Evolutionary conservation across 2,329 filamentous ascomycete genomes (phyloP).

Genomic region (Pseudocercospora crystallina): DNA sequence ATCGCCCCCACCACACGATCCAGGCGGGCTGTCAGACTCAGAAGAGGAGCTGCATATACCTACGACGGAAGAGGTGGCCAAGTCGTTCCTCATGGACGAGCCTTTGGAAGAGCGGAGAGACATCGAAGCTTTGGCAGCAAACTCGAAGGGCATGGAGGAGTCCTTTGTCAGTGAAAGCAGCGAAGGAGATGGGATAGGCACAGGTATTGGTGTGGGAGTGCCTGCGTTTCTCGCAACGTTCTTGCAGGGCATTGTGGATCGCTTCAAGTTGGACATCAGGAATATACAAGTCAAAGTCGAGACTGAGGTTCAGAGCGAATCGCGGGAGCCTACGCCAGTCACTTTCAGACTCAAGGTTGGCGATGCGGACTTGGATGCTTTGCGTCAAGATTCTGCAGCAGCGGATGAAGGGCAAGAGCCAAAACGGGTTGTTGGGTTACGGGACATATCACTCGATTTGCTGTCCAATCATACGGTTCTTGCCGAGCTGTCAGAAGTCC

Average conservation of each 20-base stretch:
- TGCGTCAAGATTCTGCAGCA: slow-evolving; percentile 33
- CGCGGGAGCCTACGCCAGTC: slow-evolving; percentile 40
- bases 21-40: slow-evolving; percentile 27
- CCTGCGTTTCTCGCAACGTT: slow-evolving; percentile 71
- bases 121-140: slow-evolving; percentile 67
- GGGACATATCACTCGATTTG: slow-evolving; percentile 30
- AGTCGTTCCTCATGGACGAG: slow-evolving; percentile 75
- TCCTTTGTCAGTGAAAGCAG: slow-evolving; percentile 57
- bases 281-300: slow-evolving; percentile 67
- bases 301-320: slow-evolving; percentile 45
- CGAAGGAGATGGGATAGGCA: slow-evolving; percentile 64
- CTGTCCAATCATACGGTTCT: slow-evolving; percentile 27
- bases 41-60: slow-evolving; percentile 52
- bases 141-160: slow-evolving; percentile 56
- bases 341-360: slow-evolving; percentile 67
- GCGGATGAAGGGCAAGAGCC: not conserved
- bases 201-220: slow-evolving; percentile 67
- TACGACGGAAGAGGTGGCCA: slow-evolving; percentile 69
- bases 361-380: slow-evolving; percentile 65
- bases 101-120: slow-evolving; percentile 64
- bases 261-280: slow-evolving; percentile 65
- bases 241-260: slow-evolving; percentile 71
- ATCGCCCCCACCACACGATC: slow-evolving; percentile 29
- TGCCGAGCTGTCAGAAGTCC: slow-evolving; percentile 22
- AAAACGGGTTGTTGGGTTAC: slow-evolving; percentile 19